A percentile compares a stretch with the other conserved stretches of the same genome.
Evolutionary conservation across 495 filamentous ascomycete genomes (phyloP).

Genomic region (Aspergillus campestris): DNA sequence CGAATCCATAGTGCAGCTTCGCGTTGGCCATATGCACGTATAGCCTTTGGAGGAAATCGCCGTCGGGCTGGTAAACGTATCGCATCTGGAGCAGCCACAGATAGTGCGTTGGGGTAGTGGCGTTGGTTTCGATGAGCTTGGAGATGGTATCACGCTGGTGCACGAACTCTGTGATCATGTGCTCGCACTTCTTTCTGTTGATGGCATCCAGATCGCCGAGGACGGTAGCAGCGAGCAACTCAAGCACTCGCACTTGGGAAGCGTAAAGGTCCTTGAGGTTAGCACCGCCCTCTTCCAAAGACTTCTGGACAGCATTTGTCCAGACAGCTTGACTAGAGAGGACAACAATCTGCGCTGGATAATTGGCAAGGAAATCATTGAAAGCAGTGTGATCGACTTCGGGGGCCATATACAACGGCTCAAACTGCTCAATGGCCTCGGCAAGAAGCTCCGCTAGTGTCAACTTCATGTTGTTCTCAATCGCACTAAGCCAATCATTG

Average conservation of each 20-base stretch:
- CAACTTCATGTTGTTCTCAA: constrained; percentile 89
- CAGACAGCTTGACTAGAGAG: constrained; percentile 92
- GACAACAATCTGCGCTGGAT: constrained; percentile 91
- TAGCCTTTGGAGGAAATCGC: constrained; percentile 72
- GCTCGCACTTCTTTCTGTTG: constrained; percentile 90
- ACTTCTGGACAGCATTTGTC: constrained; percentile 74
- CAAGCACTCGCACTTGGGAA: constrained; percentile 69
- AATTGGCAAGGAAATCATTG: constrained; percentile 66
- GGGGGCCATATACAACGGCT: constrained; percentile 57
- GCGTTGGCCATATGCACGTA: constrained; percentile 96
- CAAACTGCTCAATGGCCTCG: constrained; percentile 68
- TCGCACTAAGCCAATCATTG: constrained; percentile 91
- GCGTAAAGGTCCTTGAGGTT: constrained; percentile 61
- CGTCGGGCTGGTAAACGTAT: constrained; percentile 78
- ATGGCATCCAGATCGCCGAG: constrained; percentile 81
- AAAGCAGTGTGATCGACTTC: constrained; percentile 60
- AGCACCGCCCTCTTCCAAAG: constrained; percentile 59
- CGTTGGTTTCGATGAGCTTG: constrained; percentile 66
- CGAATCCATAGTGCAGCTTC: constrained; percentile 89
- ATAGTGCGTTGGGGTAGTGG: constrained; percentile 72
- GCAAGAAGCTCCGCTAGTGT: constrained; percentile 85
- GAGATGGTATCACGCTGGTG: constrained; percentile 90
- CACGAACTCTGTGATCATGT: constrained; percentile 97
- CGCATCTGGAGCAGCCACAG: constrained; percentile 97
- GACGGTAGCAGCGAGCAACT: constrained; percentile 79